Conservation (phyloP, 352 stramenopile genomes). For the Peronospora destructor region DNA sequence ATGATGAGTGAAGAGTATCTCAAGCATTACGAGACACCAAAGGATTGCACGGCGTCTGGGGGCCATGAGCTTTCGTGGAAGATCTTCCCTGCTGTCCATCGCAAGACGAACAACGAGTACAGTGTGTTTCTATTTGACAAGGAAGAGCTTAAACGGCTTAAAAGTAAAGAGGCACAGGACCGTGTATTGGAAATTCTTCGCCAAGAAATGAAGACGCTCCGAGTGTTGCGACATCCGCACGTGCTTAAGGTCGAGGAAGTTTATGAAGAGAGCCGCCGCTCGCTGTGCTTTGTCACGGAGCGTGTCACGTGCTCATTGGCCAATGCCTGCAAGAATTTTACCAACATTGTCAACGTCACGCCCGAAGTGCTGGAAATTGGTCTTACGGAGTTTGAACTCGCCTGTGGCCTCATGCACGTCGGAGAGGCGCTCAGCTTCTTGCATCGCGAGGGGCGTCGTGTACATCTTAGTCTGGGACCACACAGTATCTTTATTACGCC, state of each 20-base stretch:
- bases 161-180: constrained; percentile 83
- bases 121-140: constrained; percentile 87
- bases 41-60: constrained; percentile 76
- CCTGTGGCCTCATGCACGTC: constrained; percentile 83
- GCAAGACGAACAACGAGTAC: constrained; percentile 73
- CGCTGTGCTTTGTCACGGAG: constrained; percentile 87
- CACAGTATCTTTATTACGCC: constrained; percentile 89
- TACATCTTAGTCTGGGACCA: constrained; percentile 81
- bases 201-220: constrained; percentile 84
- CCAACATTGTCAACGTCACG: constrained; percentile 78
- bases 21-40: constrained; percentile 83
- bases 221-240: constrained; percentile 79
- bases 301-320: constrained; percentile 85
- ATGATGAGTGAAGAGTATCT: constrained; percentile 78
- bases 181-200: constrained; percentile 82
- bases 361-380: constrained; percentile 84
- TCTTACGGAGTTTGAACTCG: constrained; percentile 83
- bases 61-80: constrained; percentile 81
- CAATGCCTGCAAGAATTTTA: constrained; percentile 87
- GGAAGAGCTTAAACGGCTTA: constrained; percentile 74
- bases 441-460: constrained; percentile 80
- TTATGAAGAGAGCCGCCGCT: constrained; percentile 81
- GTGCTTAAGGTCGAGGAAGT: constrained; percentile 89
- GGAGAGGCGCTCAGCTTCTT: constrained; percentile 87
- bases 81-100: constrained; percentile 75